phyloP scores from a whole-genome alignment of 371 early-diverging fungal genomes.

The Circinella umbellata region DNA sequence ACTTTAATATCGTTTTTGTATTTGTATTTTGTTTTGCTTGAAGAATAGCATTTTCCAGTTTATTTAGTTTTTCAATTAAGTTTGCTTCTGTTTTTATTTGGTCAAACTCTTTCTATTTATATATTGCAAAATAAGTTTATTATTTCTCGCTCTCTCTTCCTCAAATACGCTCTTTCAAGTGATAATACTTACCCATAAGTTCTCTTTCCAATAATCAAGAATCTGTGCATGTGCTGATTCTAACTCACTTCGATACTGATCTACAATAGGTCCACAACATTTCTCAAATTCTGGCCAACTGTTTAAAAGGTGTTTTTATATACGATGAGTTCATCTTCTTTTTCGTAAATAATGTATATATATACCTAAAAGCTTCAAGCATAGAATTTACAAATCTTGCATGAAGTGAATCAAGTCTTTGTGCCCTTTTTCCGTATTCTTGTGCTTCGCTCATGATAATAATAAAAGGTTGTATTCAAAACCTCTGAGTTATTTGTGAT shows the following conservation, averaged over 20 bases:
- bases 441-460: neutral
- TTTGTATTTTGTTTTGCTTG: neutral
- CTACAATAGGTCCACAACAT: neutral
- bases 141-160: neutral
- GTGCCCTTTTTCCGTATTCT: constrained; percentile 10
- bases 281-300: neutral
- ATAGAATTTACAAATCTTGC: neutral
- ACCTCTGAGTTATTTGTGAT: neutral
- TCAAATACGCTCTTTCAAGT: neutral
- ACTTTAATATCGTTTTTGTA: neutral
- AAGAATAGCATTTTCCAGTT: constrained; percentile 1
- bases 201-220: neutral
- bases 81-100: constrained; percentile 1
- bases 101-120: constrained; percentile 12
- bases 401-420: constrained; percentile 11
- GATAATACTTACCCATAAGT: neutral
- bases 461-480: neutral
- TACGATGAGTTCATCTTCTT: too few species aligned
- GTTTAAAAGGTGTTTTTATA: neutral
- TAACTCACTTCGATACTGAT: neutral
- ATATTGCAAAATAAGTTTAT: neutral
- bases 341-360: too few species aligned
- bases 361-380: constrained; percentile 1
- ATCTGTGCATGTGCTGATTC: constrained; percentile 5
- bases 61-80: constrained; percentile 3